These are phyloP conservation scores for Pseudogymnoascus sp. DNA, from an alignment of 2,329 filamentous ascomycete species.

Conservation along the genomic window DNA sequence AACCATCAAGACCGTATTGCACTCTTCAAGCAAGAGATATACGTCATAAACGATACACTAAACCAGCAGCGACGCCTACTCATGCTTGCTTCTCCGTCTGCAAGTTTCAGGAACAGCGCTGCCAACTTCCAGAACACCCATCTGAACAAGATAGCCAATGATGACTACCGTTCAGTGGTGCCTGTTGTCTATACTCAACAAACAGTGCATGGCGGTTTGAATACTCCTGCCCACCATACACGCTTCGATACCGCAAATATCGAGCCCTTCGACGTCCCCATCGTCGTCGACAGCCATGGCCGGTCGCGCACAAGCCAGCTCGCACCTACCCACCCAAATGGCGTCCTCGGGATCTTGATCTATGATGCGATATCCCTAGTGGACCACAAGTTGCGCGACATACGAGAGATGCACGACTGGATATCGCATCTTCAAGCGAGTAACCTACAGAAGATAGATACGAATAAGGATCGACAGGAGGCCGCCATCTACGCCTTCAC, in stretches of 20 bases:
- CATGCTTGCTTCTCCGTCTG: neutral
- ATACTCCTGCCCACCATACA: neutral
- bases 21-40: conserved; percentile 21
- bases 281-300: neutral
- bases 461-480: conserved; percentile 25
- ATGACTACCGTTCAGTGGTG: neutral
- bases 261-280: neutral
- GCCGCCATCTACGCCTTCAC: conserved; percentile 29
- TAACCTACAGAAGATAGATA: conserved; percentile 23
- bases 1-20: conserved; percentile 20
- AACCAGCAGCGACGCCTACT: conserved; percentile 14
- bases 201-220: neutral
- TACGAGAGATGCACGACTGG: conserved; percentile 18
- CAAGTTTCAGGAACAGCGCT: conserved; percentile 2
- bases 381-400: conserved; percentile 17
- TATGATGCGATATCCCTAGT: conserved; percentile 17
- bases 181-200: neutral
- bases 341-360: conserved; percentile 18
- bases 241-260: neutral
- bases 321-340: conserved; percentile 12
- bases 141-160: neutral
- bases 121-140: neutral
- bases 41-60: conserved; percentile 19
- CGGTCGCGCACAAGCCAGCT: neutral
- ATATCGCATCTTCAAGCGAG: conserved; percentile 18